Evolutionary conservation across 352 stramenopile genomes (phyloP), one percentile per base, ranked within the genome.

Genomic region (Globisporangium cylindrosporum): DNA sequence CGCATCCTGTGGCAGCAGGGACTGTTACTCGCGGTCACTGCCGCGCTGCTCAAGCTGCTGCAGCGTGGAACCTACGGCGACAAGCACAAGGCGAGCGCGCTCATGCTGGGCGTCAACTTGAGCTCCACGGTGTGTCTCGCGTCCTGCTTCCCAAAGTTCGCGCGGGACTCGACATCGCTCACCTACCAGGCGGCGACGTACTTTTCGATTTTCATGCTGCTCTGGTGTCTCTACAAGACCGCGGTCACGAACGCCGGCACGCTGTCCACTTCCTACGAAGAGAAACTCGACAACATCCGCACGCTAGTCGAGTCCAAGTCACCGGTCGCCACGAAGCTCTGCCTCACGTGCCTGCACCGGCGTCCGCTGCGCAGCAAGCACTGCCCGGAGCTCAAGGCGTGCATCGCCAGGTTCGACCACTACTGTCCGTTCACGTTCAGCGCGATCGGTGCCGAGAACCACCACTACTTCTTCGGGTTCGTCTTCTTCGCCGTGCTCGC

Each of bases 381-480:
- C 70, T 91, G 85, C 55, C 84, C 86, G 4, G 86, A 94, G 67
- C 70, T 89, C 48, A 89, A 91, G 66, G 78, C 76, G 24, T 95
- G 88, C 73, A 88, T 95, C 62, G 82, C 87, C 38, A 86, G 81
- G 68, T 95, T 93, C 60, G 88, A 95, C 65, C 88, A 95, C 69
- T 93, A 94, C 64, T 95, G 88, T 25, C 88, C 88, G 12, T 95
- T 93, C 64, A 86, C 92, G 41, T 88, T 92, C 53, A 99, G 96
- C 81, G 98, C 94, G 66, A 92, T 99, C 58, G 97, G 96, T 12
- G 82, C 91, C 43, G 79, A 90, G 36, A 99, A 99, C 82, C 94
- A 99, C 80, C 71, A 82, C 51, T 92, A 80, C 56, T 99, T 99
- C 73, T 77, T 98, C 43, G 71, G 83, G 4, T 99, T 99, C 77